phyloP scores from a whole-genome alignment of 495 filamentous ascomycete species.

The Xylaria telfairii region DNA sequence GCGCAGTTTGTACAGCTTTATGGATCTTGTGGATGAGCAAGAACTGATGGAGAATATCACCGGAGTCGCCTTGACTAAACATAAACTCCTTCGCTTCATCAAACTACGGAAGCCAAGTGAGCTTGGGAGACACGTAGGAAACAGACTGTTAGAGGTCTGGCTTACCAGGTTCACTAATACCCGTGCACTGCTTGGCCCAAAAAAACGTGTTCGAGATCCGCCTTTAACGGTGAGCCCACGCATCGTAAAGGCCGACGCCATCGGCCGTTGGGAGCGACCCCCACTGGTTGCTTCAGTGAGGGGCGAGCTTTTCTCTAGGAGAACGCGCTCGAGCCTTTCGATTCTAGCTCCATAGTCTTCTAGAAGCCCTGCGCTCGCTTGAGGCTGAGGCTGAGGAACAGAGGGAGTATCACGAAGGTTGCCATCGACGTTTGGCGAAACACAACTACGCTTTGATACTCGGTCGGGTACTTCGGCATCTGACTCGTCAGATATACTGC shows the following conservation, averaged over 20 bases:
- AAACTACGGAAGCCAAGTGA: slow-evolving; percentile 39
- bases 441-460: slow-evolving; percentile 39
- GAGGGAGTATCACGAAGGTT: slow-evolving; percentile 26
- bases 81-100: slow-evolving; percentile 47
- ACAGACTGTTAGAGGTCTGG: background rate
- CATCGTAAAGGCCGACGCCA: slow-evolving; percentile 38
- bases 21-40: slow-evolving; percentile 40
- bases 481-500: slow-evolving; percentile 42
- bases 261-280: slow-evolving; percentile 27
- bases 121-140: background rate
- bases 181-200: slow-evolving; percentile 40
- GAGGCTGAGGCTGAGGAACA: background rate
- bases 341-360: slow-evolving; percentile 42
- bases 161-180: slow-evolving; percentile 47
- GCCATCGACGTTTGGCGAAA: slow-evolving; percentile 26
- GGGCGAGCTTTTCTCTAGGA: slow-evolving; percentile 35
- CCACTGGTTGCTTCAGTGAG: slow-evolving; percentile 28
- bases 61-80: slow-evolving; percentile 36
- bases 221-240: slow-evolving; percentile 44
- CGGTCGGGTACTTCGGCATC: slow-evolving; percentile 42
- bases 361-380: slow-evolving; percentile 30
- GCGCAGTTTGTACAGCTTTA: slow-evolving; percentile 41
- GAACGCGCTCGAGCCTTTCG: slow-evolving; percentile 42
- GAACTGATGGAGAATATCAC: slow-evolving; percentile 38
- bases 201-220: slow-evolving; percentile 41